Evolutionary conservation across 345 rosid species (phyloP).

Genomic region (Geranium rotundifolium): DNA sequence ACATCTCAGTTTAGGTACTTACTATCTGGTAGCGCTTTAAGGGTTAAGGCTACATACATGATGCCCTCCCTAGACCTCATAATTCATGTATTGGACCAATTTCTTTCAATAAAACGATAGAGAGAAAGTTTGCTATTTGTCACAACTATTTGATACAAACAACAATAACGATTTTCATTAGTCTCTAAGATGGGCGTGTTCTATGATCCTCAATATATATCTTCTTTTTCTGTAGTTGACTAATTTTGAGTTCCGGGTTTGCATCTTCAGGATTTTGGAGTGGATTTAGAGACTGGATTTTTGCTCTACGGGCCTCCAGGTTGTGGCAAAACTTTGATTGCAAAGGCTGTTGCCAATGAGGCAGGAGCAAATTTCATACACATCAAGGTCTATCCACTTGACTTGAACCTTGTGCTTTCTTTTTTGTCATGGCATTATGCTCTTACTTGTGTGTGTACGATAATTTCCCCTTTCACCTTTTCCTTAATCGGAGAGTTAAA

Average conservation of each 20-base stretch:
- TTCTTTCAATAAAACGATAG: too few relatives aligned
- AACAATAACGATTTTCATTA: too few relatives aligned
- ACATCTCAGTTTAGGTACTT: too few relatives aligned
- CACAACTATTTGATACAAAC: too few relatives aligned
- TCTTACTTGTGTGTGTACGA: background rate
- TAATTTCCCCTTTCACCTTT: background rate
- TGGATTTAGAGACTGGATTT: conserved; percentile 73
- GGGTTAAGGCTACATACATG: too few relatives aligned
- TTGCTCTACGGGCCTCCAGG: conserved; percentile 98
- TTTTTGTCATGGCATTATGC: background rate
- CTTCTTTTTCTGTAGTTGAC: background rate
- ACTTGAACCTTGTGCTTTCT: background rate
- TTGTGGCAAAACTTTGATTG: conserved; percentile 94
- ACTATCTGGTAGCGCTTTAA: too few relatives aligned
- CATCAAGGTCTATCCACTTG: conserved; percentile 45
- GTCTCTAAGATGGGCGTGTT: background rate
- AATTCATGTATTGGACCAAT: too few relatives aligned
- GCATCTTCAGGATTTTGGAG: conserved; percentile 59
- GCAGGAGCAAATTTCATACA: conserved; percentile 95
- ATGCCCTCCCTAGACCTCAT: too few relatives aligned
- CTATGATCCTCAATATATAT: background rate
- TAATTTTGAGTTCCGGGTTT: background rate
- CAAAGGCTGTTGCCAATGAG: conserved; percentile 95
- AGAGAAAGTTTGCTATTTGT: too few relatives aligned
- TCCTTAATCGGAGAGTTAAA: background rate